These are phyloP conservation scores for Dichotomopilus funicola DNA, from an alignment of 2,329 filamentous ascomycete species.

Conservation along the genomic window DNA sequence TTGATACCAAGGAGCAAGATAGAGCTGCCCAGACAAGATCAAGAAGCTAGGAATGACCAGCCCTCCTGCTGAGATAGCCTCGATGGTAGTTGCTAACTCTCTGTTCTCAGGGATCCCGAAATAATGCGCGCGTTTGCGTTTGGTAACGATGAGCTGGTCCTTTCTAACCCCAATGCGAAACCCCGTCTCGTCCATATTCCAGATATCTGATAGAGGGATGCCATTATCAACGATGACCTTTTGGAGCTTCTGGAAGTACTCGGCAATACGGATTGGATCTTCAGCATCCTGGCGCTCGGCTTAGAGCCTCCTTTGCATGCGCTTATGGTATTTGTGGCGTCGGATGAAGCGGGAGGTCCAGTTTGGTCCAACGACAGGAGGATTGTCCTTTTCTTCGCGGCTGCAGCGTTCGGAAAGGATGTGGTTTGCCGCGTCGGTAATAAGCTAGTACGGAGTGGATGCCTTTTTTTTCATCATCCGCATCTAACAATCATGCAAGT, in stretches of 20 bases:
- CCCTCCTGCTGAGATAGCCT: neutral
- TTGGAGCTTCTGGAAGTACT: neutral
- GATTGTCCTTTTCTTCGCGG: neutral
- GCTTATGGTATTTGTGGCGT: neutral
- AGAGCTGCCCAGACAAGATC: neutral
- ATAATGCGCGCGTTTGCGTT: neutral
- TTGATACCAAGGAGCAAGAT: neutral
- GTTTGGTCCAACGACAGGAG: neutral
- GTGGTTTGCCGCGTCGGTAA: neutral
- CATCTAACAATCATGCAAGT: no score
- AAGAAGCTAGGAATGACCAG: neutral
- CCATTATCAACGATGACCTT: neutral
- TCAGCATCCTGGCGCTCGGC: neutral
- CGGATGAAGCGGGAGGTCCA: conserved; percentile 1
- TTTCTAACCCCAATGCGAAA: neutral
- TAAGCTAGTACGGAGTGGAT: no score
- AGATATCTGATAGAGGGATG: neutral
- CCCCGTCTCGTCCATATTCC: conserved; percentile 1
- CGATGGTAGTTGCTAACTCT: neutral
- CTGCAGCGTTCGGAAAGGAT: neutral
- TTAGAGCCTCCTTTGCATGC: neutral
- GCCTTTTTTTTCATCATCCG: no score
- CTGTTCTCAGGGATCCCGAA: neutral
- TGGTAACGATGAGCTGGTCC: neutral
- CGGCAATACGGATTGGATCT: neutral